These are phyloP conservation scores for Diaporthe aspalathi DNA, from an alignment of 2,329 filamentous ascomycete species.

Conservation along the genomic window DNA sequence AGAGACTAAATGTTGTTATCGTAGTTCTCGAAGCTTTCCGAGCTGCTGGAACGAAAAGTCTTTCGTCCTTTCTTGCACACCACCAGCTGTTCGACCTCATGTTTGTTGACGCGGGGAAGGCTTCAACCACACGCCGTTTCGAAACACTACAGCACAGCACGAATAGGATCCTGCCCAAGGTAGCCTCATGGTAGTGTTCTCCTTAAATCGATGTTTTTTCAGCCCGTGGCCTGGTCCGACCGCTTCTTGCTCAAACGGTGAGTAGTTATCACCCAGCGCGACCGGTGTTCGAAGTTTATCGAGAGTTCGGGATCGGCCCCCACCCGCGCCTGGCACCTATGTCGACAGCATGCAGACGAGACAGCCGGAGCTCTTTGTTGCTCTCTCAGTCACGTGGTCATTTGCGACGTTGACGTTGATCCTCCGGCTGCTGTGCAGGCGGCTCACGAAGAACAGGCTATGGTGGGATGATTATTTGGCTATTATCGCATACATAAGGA, in stretches of 20 bases:
- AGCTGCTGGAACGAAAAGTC: neutral
- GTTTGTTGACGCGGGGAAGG: neutral
- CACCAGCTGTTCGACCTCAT: neutral
- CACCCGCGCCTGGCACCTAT: neutral
- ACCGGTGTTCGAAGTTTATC: neutral
- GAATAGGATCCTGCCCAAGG: neutral
- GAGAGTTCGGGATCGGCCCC: neutral
- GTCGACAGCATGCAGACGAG: conserved; percentile 11
- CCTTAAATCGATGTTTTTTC: neutral
- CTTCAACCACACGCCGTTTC: no score
- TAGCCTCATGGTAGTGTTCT: neutral
- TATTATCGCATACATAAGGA: conserved; percentile 12
- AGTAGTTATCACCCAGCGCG: neutral
- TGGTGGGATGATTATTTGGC: conserved; percentile 21
- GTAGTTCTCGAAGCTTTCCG: neutral
- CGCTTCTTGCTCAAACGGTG: neutral
- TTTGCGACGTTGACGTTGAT: conserved; percentile 11
- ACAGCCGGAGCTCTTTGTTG: conserved; percentile 12
- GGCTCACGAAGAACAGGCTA: conserved; percentile 10
- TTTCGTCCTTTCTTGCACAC: neutral
- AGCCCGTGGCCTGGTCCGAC: neutral
- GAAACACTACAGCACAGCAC: neutral
- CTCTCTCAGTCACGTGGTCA: conserved; percentile 13
- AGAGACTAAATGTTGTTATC: neutral
- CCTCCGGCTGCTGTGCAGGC: neutral